Conservation (phyloP, 192 early-diverging fungal species). For the Coemansia javaensis region DNA sequence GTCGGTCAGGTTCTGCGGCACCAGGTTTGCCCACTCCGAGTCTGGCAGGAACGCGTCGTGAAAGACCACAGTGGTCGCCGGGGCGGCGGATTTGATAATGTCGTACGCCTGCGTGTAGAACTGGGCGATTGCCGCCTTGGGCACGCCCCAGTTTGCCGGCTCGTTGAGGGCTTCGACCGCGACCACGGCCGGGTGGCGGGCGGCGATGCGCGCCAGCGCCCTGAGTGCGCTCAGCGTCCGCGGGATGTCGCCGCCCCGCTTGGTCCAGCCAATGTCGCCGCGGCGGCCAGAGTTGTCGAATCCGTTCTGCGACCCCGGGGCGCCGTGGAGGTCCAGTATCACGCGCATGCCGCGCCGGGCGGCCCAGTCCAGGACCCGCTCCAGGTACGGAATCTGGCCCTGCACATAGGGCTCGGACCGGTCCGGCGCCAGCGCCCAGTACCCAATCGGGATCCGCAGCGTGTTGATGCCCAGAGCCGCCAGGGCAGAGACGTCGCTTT, state of each 20-base stretch:
- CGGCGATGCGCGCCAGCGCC: conserved; percentile 28
- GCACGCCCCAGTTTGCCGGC: conserved; percentile 50
- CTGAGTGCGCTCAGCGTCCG: conserved; percentile 27
- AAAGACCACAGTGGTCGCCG: conserved; percentile 19
- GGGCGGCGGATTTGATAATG: conserved; percentile 27
- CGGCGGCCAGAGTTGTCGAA: conserved; percentile 51
- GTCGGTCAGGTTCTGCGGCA: conserved; percentile 29
- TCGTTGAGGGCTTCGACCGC: conserved; percentile 49
- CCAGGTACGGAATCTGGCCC: conserved; percentile 53
- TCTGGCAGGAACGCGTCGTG: conserved; percentile 49
- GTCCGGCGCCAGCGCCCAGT: conserved; percentile 61
- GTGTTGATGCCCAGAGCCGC: conserved; percentile 60
- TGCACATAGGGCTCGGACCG: conserved; percentile 59
- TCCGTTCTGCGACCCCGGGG: conserved; percentile 71
- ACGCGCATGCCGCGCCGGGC: conserved; percentile 60
- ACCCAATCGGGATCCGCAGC: conserved; percentile 64
- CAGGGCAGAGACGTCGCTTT: conserved; percentile 55
- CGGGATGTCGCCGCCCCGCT: conserved; percentile 16
- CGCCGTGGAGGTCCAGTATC: conserved; percentile 64
- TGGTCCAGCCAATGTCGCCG: conserved; percentile 44
- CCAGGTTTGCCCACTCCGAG: conserved; percentile 26
- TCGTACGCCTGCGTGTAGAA: conserved; percentile 40
- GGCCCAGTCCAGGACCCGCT: conserved; percentile 58
- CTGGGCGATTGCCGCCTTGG: conserved; percentile 21
- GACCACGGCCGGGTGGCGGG: conserved; percentile 23